Evolutionary conservation across 306 rosid species (phyloP), one percentile per base, ranked within the genome.

Genomic region (Cucumis melo): DNA sequence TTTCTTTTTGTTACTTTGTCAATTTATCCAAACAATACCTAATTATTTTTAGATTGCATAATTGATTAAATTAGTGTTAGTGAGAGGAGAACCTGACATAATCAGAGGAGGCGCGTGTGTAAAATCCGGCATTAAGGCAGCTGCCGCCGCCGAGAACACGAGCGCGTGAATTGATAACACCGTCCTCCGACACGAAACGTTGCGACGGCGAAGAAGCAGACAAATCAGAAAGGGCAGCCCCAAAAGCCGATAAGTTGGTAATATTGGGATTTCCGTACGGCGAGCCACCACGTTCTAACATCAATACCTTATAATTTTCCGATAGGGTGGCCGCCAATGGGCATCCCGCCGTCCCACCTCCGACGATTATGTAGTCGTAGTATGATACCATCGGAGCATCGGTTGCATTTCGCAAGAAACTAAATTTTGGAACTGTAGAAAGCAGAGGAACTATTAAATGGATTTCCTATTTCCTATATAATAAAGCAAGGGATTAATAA

Each of bases 281-380:
- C 0, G 97, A 81, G 1, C 93, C 92, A 0, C 97, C 97, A 0
- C 97, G 90, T 82, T 92, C 97, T 0, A 92, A 82, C 11, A 92
- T 48, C 82, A 92, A 79, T n/a, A 92, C 97, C 48, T 77, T 87
- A 83, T 85, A 86, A 46, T 87, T 87, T 66, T 88, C 87, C 46
- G 96, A 88, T 7, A 92, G 79, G 0, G 96, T 92, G 9, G 97
- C 96, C 0, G 97, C 97, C 27, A 92, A 81, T 16, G 97, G 97
- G 54, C 97, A 90, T 5, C 97, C 97, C 0, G 96, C 91, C 0
- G 97, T 90, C 46, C 96, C 97, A 0, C 97, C 97, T 0, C 97
- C 97, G 1, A 92, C 87, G 2, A 92, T 77, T 21, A 92, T 92
- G 89, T 90, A 92, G 80, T 90, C 96, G 54, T 90, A 90, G 81